Conservation (phyloP, 139 green algal species). For the Chlorella vulgaris region DNA sequence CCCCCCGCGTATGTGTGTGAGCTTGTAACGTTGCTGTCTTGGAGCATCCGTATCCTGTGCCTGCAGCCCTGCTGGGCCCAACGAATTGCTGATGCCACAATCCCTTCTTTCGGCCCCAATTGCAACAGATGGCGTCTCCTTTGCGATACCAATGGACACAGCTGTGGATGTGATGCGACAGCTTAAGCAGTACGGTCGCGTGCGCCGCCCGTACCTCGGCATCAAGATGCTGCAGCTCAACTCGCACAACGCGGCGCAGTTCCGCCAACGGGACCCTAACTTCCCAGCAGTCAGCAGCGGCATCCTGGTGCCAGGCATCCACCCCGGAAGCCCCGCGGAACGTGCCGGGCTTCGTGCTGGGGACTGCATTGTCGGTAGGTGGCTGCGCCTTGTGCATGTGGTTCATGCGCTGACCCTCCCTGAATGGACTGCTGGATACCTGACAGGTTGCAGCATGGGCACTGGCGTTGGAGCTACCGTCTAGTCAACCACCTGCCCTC, state of each 20-base stretch:
- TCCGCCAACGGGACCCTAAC: slow-evolving; percentile 48
- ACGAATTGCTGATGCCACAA: neutral
- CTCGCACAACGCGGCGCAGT: slow-evolving; percentile 40
- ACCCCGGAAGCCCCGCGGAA: slow-evolving; percentile 59
- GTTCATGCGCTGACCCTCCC: neutral
- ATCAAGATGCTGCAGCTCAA: slow-evolving; percentile 79
- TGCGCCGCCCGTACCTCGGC: slow-evolving; percentile 73
- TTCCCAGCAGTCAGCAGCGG: slow-evolving; percentile 57
- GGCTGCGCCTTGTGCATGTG: neutral
- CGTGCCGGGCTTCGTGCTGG: slow-evolving; percentile 60
- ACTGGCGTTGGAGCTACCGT: neutral
- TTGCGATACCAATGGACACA: slow-evolving; percentile 81
- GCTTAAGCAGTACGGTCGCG: slow-evolving; percentile 58
- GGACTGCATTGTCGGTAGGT: slow-evolving; percentile 67
- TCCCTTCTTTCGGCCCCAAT: slow-evolving; percentile 9
- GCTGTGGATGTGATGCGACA: slow-evolving; percentile 61
- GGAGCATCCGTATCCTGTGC: too few relatives aligned
- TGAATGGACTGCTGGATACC: neutral
- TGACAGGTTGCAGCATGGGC: neutral
- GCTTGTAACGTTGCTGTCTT: too few relatives aligned
- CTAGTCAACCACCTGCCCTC: too few relatives aligned
- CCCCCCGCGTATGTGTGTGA: too few relatives aligned
- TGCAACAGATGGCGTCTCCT: slow-evolving; percentile 72
- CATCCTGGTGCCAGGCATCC: slow-evolving; percentile 64
- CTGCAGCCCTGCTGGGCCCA: too few relatives aligned